Evolutionary conservation across 108 stramenopile genomes (phyloP), one percentile per base, ranked within the genome.

Genomic region (Cyclotella baltica): DNA sequence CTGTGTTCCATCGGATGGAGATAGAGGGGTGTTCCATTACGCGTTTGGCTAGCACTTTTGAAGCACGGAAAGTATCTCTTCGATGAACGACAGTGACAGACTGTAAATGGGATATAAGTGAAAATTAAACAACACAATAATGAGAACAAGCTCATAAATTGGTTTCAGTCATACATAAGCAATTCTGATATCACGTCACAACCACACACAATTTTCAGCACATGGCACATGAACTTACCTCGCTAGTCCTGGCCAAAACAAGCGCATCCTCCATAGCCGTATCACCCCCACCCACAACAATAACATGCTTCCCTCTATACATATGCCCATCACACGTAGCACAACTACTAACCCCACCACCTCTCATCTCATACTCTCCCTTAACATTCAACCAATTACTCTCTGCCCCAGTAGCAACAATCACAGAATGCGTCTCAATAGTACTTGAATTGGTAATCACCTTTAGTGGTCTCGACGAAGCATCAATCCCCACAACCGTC

Each of bases 191-290:
- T n/a, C n/a, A n/a, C n/a, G n/a, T n/a, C n/a, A n/a, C n/a, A n/a
- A n/a, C n/a, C n/a, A n/a, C n/a, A n/a, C n/a, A n/a, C n/a, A n/a
- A n/a, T n/a, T n/a, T n/a, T n/a, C n/a, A n/a, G n/a, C n/a, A n/a
- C n/a, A n/a, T n/a, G n/a, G n/a, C 11, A 52, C n/a, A 20, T 4
- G 4, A 40, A 48, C 80, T 74, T 34, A 81, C 80, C 73, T 75
- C 64, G 63, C 79, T 86, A 16, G 93, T 96, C 25, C 94, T 75
- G 0, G 97, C 94, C 80, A 98, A 81, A 23, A 96, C 95, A 19
- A 98, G 81, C 0, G 97, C 97, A 87, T 97, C 97, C 80, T 97
- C 97, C 96, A 97, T 97, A 68, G 98, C 98, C 19, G 96, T 81
- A 81, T 98, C 98, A 55, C 98, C 98, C 18, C 98, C 98, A 22